Evolutionary conservation across 805 yeast genomes (phyloP), one percentile per base, ranked within the genome.

Genomic region (Wickerhamiella hasegawae): DNA sequence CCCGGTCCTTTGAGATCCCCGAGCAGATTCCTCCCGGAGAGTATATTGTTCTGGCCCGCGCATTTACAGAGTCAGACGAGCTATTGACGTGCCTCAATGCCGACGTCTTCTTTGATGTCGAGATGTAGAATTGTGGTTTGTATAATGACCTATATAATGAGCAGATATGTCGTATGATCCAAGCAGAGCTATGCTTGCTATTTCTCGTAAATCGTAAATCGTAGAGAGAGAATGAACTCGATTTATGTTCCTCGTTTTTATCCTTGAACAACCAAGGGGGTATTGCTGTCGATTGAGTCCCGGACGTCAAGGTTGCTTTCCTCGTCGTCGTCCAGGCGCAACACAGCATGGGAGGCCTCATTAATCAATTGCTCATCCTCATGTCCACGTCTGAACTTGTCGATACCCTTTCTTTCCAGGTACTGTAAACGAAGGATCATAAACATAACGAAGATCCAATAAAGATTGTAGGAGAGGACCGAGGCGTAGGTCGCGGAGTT

Each of bases 21-120:
- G 63, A 66, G 12, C 90, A 83, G 55, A 93, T 87, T 22, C 98
- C 98, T 40, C 95, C 97, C 17, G 98, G 98, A 28, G 77, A 70
- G 52, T 90, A 90, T 61, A 62, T 71, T 21, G 93, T 87, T 19
- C 62, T 67, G 35, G 97, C 96, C 15, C 73, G 87, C 51, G 98
- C 97, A 2, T 90, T 71, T 62, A 83, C 93, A 28, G 72, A 63
- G 28, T 82, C 79, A 36, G 95, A 83, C 49, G 76, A 69, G 26
- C 68, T 79, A 43, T 73, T 90, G 43, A 73, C 94, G 18, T 90
- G 98, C 57, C 62, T 90, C 47, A 69, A 52, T n/a, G 65, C 66
- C 16, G 36, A 45, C 9, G 62, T 62, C 10, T 58, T 50, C 25
- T n/a, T n/a, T n/a, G n/a, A n/a, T n/a, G n/a, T n/a, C n/a, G n/a